A percentile compares a stretch with the other conserved stretches of the same genome.
These are phyloP conservation scores for Crithidia sp. DNA, from an alignment of 208 protist genomes.

Conservation along the genomic window DNA sequence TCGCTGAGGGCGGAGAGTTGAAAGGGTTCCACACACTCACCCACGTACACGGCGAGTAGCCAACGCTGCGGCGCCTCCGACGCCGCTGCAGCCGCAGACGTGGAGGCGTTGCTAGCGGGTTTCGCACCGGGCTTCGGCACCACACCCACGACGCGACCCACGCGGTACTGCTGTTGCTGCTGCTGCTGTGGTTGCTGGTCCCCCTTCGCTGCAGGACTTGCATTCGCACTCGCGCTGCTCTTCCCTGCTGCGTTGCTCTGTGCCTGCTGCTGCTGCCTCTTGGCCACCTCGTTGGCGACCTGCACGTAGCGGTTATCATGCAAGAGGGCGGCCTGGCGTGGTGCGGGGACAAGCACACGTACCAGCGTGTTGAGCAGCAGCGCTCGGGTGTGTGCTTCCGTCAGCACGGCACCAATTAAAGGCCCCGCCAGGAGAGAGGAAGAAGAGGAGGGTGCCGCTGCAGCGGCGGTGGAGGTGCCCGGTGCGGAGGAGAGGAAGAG, in stretches of 20 bases:
- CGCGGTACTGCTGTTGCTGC: constrained; percentile 39
- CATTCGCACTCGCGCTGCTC: not conserved
- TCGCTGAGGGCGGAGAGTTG: constrained; percentile 52
- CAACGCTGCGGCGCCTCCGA: constrained; percentile 40
- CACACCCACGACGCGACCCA: constrained; percentile 68
- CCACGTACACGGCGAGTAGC: constrained; percentile 72
- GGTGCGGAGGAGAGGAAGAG: constrained; percentile 21
- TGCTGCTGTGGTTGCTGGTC: not conserved
- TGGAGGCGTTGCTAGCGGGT: not conserved
- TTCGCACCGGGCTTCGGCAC: constrained; percentile 43
- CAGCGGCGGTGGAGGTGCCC: not conserved
- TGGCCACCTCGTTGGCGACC: constrained; percentile 4
- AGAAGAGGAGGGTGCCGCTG: constrained; percentile 14
- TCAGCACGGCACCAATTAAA: constrained; percentile 42
- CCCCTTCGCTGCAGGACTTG: too few species aligned
- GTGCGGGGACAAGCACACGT: constrained; percentile 60
- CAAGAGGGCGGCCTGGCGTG: constrained; percentile 48
- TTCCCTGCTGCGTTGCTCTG: not conserved
- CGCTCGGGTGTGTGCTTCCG: constrained; percentile 45
- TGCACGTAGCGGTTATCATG: constrained; percentile 60
- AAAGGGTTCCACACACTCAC: constrained; percentile 65
- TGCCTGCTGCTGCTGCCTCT: constrained; percentile 23
- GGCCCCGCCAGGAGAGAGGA: constrained; percentile 9
- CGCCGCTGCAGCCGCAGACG: not conserved
- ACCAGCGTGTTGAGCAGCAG: constrained; percentile 57